These are phyloP conservation scores for Phlebiopsis gigantea DNA, from an alignment of 768 basidiomycete genomes.

Conservation along the genomic window DNA sequence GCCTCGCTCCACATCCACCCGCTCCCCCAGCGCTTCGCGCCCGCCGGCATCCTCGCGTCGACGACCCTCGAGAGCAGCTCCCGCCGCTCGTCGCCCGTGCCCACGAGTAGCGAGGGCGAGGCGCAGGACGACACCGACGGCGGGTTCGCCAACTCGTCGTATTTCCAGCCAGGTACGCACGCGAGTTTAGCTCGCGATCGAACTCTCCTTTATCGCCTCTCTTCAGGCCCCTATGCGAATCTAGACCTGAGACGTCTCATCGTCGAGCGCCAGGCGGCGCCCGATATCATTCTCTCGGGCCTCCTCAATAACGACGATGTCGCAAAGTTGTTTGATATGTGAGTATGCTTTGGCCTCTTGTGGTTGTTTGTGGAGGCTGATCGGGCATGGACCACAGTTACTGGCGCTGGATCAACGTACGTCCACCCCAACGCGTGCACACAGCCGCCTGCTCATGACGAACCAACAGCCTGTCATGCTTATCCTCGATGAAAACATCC, in stretches of 20 bases:
- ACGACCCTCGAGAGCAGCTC: constrained; percentile 14
- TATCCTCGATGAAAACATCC: constrained; percentile 50
- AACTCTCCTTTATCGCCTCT: neutral
- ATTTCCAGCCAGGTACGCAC: constrained; percentile 21
- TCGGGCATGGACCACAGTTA: constrained; percentile 30
- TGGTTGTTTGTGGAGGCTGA: neutral
- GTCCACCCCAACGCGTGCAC: constrained; percentile 5
- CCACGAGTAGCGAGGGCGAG: constrained; percentile 3
- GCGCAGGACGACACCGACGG: constrained; percentile 5
- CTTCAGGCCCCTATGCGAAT: constrained; percentile 26
- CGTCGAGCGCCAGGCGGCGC: constrained; percentile 27
- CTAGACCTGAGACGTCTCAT: constrained; percentile 27
- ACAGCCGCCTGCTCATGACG: neutral
- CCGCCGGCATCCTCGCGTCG: constrained; percentile 14
- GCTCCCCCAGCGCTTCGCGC: constrained; percentile 17
- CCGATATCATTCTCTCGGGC: constrained; percentile 28
- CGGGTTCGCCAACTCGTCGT: constrained; percentile 17
- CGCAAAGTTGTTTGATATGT: constrained; percentile 26
- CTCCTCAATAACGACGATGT: constrained; percentile 26
- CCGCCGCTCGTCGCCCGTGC: constrained; percentile 6
- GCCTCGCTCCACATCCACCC: constrained; percentile 10
- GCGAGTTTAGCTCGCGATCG: neutral
- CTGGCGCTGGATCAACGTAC: constrained; percentile 49
- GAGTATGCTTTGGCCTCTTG: constrained; percentile 9
- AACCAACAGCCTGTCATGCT: constrained; percentile 48